Percentiles rank a stretch among this genome's conserved stretches.
Conservation (phyloP, 169 alveolate species). For the Cryptosporidium meleagridis region DNA sequence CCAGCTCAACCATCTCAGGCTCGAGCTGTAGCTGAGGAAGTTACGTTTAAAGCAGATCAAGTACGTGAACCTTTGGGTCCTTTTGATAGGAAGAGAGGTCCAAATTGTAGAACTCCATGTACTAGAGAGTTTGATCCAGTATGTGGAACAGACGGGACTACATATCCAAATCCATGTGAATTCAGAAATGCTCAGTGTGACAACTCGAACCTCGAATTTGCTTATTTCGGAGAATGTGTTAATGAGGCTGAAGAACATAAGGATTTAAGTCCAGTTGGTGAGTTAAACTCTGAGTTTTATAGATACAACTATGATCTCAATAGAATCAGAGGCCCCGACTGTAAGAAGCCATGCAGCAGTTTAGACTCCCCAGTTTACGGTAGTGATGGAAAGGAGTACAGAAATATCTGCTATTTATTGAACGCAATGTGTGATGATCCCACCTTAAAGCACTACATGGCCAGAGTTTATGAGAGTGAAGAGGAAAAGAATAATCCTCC, state of each 20-base stretch:
- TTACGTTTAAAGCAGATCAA: too few relatives aligned
- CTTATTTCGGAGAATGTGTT: neutral
- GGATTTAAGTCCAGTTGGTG: neutral
- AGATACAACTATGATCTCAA: neutral
- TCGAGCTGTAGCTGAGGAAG: too few relatives aligned
- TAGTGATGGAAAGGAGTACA: constrained; percentile 52
- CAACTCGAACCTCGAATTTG: neutral
- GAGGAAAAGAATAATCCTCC: constrained; percentile 1
- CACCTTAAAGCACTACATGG: constrained; percentile 10
- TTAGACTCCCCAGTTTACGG: constrained; percentile 52
- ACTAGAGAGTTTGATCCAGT: constrained; percentile 27
- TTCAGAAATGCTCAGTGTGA: constrained; percentile 64
- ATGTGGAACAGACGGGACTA: constrained; percentile 55
- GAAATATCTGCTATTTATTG: constrained; percentile 29
- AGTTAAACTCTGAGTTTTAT: constrained; percentile 42
- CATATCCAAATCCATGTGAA: constrained; percentile 29
- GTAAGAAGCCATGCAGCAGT: constrained; percentile 32
- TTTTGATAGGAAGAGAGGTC: constrained; percentile 25
- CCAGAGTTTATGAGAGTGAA: constrained; percentile 8
- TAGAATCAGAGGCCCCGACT: constrained; percentile 25
- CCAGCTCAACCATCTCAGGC: too few relatives aligned
- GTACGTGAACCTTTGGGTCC: neutral
- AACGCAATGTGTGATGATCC: constrained; percentile 71
- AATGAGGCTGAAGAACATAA: neutral
- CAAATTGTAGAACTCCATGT: constrained; percentile 32